Percentiles rank a stretch among this genome's conserved stretches.
These are phyloP conservation scores for Priceomyces medius DNA, from an alignment of 805 yeast species.

Conservation along the genomic window DNA sequence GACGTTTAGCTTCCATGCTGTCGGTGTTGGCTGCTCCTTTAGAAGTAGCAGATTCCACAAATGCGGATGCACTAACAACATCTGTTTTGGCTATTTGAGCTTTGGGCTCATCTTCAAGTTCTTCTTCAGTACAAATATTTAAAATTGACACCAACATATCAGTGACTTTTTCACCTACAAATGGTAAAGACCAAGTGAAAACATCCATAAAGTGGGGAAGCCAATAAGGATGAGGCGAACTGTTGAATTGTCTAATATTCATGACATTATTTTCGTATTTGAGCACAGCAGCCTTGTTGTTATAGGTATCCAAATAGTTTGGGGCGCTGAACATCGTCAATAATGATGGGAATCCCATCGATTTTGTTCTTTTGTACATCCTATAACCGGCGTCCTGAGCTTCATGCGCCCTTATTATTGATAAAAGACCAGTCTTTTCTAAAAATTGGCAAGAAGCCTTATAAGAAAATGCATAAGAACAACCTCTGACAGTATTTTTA, in stretches of 20 bases:
- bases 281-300: constrained; percentile 92
- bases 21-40: constrained; percentile 12
- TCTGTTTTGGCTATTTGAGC: constrained; percentile 38
- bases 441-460: constrained; percentile 78
- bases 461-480: constrained; percentile 87
- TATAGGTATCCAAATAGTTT: constrained; percentile 86
- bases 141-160: constrained; percentile 88
- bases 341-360: constrained; percentile 85
- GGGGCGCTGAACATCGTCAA: constrained; percentile 95
- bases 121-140: constrained; percentile 95
- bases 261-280: constrained; percentile 89
- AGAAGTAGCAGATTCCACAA: constrained; percentile 1
- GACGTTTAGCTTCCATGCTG: constrained; percentile 32
- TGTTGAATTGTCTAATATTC: constrained; percentile 93
- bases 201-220: constrained; percentile 96
- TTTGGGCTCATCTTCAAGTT: constrained; percentile 73
- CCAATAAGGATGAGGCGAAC: constrained; percentile 95
- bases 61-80: constrained; percentile 13
- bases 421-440: constrained; percentile 71
- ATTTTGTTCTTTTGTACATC: constrained; percentile 82
- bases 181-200: constrained; percentile 95
- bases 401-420: constrained; percentile 94
- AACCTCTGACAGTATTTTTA: constrained; percentile 79
- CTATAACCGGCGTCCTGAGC: constrained; percentile 97
- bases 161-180: constrained; percentile 93